A percentile compares a stretch with the other conserved stretches of the same genome.
phyloP scores from a whole-genome alignment of 345 rosid species.

The Draba incana region DNA sequence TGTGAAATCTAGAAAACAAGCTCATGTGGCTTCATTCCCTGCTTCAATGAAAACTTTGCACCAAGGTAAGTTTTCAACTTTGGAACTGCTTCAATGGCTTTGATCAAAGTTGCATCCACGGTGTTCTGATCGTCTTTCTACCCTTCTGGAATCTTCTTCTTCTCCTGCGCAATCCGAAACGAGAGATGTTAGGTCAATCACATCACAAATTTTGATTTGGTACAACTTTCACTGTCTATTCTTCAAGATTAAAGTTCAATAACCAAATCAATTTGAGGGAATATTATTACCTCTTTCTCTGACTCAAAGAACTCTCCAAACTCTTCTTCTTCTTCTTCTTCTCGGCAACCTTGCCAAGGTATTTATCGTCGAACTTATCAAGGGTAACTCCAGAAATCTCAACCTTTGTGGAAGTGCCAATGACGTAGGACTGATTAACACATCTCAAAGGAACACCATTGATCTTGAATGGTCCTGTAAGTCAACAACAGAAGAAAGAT shows the following conservation, averaged over 20 bases:
- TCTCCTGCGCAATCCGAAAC: constrained; percentile 48
- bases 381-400: constrained; percentile 63
- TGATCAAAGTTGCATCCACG: constrained; percentile 61
- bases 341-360: constrained; percentile 67
- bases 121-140: constrained; percentile 88
- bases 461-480: constrained; percentile 71
- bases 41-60: constrained; percentile 74
- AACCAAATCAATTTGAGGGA: neutral
- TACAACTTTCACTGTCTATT: neutral
- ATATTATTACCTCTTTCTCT: constrained; percentile 57
- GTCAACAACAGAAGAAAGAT: neutral
- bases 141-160: constrained; percentile 59
- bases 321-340: constrained; percentile 81
- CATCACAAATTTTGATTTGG: neutral
- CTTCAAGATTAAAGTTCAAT: neutral
- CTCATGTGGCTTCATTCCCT: constrained; percentile 85
- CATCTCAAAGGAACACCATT: constrained; percentile 78
- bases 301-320: constrained; percentile 86
- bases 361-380: constrained; percentile 72
- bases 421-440: constrained; percentile 66
- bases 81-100: constrained; percentile 66
- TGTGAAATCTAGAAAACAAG: constrained; percentile 59
- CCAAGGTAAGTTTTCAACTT: constrained; percentile 73
- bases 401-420: constrained; percentile 73
- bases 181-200: neutral